Evolutionary conservation across 257 asterid species (phyloP), one percentile per base, ranked within the genome.

Genomic region (Nicotiana otophora): DNA sequence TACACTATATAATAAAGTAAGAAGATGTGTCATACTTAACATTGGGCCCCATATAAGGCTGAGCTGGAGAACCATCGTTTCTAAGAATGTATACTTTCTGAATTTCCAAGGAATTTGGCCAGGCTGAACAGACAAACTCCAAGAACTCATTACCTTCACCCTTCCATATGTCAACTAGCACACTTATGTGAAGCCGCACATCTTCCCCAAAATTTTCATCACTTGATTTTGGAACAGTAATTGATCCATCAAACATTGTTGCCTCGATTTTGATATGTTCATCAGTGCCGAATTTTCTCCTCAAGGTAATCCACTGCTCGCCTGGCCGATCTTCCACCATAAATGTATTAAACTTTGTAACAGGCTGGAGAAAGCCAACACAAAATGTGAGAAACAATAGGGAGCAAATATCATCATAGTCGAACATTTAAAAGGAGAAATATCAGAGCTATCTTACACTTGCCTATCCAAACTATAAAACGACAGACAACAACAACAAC

Each of bases 101-200:
- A 84, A 91, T 89, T 67, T 91, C 91, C 66, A 91, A 77, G 26
- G 90, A 85, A 84, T 88, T 77, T 12, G 92, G 89, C 95, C 92
- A 90, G 55, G 92, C 89, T 60, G 93, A 91, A 82, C 95, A 91
- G 31, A 91, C 89, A 51, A 91, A 90, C 83, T 88, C 91, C 88
- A 91, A 72, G 8, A 31, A 34, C 33, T 86, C 87, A 75, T 57
- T 64, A 62, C 87, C 83, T 74, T 86, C 90, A 80, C 87, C 89
- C 86, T 87, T 91, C 87, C 90, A 86, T 68, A 91, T 82, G 87
- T 91, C 93, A 81, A 91, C 90, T 9, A 87, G 87, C 85, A 91
- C 76, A 77, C 90, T 90, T 55, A 87, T 85, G 83, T 90, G 93
- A 84, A 88, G 90, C 69, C 72, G 86, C 77, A 83, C 51, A 36